phyloP scores from a whole-genome alignment of 345 rosid genomes.

The Geranium rotundifolium region DNA sequence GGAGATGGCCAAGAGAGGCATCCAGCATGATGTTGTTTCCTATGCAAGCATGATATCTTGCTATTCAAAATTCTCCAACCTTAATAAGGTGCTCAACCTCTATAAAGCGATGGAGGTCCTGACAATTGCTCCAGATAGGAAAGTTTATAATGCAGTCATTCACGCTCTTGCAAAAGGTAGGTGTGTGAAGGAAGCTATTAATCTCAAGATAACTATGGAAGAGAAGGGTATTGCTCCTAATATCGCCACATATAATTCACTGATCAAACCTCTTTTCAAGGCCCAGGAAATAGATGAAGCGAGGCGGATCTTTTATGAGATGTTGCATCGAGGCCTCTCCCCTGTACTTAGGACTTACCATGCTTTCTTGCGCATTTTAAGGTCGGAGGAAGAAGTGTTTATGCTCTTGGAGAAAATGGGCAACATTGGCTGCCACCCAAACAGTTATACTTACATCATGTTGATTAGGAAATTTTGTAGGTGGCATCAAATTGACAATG shows the following conservation, averaged over 20 bases:
- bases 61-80: conserved; percentile 59
- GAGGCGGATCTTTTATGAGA: conserved; percentile 46
- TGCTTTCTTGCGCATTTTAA: conserved; percentile 53
- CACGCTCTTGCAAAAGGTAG: conserved; percentile 75
- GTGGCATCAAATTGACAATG: conserved; percentile 69
- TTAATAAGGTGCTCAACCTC: conserved; percentile 59
- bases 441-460: conserved; percentile 67
- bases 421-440: conserved; percentile 54
- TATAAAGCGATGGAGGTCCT: conserved; percentile 48
- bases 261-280: conserved; percentile 70
- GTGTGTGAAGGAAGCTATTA: conserved; percentile 55
- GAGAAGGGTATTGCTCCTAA: conserved; percentile 57
- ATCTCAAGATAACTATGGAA: conserved; percentile 58
- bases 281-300: conserved; percentile 53
- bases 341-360: conserved; percentile 68
- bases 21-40: conserved; percentile 57
- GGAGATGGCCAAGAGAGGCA: conserved; percentile 63
- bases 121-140: conserved; percentile 64
- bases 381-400: conserved; percentile 61
- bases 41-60: conserved; percentile 68
- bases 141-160: conserved; percentile 71
- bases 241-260: conserved; percentile 67
- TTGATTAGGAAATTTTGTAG: conserved; percentile 78
- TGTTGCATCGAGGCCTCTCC: conserved; percentile 37
- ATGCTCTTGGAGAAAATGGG: conserved; percentile 70